Base-by-base conservation (phyloP, 495 filamentous ascomycete genomes). In the Thozetella sp. region DNA sequence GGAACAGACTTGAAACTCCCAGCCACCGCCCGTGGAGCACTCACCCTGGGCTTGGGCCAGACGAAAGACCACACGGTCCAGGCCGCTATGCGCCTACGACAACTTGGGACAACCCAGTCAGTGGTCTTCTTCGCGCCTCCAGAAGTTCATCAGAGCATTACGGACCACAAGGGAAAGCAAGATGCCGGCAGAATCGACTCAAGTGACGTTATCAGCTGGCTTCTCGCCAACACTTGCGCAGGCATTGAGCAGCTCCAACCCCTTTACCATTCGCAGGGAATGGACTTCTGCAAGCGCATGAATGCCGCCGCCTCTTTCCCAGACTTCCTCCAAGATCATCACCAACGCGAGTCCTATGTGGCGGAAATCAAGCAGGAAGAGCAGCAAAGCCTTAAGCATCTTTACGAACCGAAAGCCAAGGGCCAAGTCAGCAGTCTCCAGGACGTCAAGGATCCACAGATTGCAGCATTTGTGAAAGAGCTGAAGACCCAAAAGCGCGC, bases 171-270 rank as follows among this genome's bases (percentile, higher is more conserved):
- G 27, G 23, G 46, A 6, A 79, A 76, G 59, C 55, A 20, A 1
- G 43, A 54, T 0, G 15, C 24, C 1, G 53, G 67, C 6, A 0
- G 12, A 0, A 63, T 81, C 23, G 76, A 80, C 56, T 84, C 82
- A 0, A 62, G 69, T 11, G 81, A 88, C 53, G 81, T 88, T 34
- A 72, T 88, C 4, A 57, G 63, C 30, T 89, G 87, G 87, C 75
- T 87, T 3, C 70, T 90, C 0, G 76, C 86, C 53, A 83, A 88
- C 52, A 87, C 86, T 0, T 90, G 87, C 62, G 71, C 65, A 20
- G 75, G 63, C 12, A 85, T 80, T 27, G 78, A 84, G 56, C 80
- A 87, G 22, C 54, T 87, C 0, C 80, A 83, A 48, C 73, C 81
- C 0, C 71, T 89, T 0, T 88, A 83, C 51, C 75, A 78, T 30